Evolutionary conservation across 495 filamentous ascomycete genomes (phyloP).

Genomic region (Hypoxylon lenormandii): DNA sequence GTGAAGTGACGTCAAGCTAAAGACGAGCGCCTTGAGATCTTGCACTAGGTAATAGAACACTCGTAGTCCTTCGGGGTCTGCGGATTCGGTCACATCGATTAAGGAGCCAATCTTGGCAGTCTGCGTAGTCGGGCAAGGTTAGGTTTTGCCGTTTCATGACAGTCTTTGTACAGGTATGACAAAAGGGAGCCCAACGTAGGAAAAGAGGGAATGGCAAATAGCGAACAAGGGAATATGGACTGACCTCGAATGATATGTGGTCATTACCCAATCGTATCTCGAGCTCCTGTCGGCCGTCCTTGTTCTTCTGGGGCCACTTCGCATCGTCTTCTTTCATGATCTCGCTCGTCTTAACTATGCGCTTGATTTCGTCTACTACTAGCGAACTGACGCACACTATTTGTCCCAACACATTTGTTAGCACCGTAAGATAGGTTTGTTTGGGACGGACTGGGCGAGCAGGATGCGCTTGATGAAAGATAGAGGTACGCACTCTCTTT

Average conservation of each 20-base stretch:
- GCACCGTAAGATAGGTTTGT: neutral
- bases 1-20: conserved; percentile 94
- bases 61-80: conserved; percentile 93
- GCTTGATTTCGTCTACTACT: conserved; percentile 94
- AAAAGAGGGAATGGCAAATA: neutral
- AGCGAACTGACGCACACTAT: conserved; percentile 94
- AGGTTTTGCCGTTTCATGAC: conserved; percentile 26
- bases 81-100: conserved; percentile 94
- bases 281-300: conserved; percentile 96
- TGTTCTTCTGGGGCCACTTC: conserved; percentile 99
- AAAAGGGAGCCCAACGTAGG: no score
- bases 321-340: conserved; percentile 99
- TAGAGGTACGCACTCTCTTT: conserved; percentile 90
- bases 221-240: conserved; percentile 4
- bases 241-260: conserved; percentile 97
- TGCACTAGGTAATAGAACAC: conserved; percentile 99
- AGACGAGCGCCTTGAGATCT: conserved; percentile 95
- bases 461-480: neutral
- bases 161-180: neutral
- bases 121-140: conserved; percentile 60
- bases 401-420: neutral
- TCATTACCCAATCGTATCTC: conserved; percentile 95
- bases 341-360: conserved; percentile 96
- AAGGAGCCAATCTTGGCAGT: conserved; percentile 98
- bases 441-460: no score